Conservation (phyloP, 2,329 filamentous ascomycete genomes). For the Neobulgaria alba region DNA sequence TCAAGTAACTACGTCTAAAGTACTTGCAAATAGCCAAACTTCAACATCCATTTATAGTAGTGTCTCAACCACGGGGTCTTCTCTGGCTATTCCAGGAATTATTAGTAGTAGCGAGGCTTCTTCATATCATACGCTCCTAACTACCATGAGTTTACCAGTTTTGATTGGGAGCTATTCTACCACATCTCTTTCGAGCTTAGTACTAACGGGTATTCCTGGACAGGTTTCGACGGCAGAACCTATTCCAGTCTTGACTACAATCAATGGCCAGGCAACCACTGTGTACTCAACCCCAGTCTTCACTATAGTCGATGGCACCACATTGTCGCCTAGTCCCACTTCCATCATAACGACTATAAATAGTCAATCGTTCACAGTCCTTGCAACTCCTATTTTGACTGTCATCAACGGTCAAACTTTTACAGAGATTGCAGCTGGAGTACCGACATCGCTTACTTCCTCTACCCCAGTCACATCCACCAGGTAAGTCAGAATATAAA, state of each 20-base stretch:
- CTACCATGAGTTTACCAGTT: no score
- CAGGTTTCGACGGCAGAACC: neutral
- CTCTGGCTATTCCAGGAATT: no score
- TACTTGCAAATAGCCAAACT: no score
- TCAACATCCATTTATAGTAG: no score
- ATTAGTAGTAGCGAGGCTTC: neutral
- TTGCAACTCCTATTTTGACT: conserved; percentile 6
- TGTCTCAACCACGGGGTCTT: no score
- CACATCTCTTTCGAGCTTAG: no score
- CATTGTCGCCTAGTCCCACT: neutral
- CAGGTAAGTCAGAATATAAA: neutral
- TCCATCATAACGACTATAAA: conserved; percentile 2
- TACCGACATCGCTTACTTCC: neutral
- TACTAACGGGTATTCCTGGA: neutral
- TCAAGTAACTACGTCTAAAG: no score
- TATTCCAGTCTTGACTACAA: neutral
- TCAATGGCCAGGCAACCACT: neutral
- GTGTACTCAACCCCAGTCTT: neutral
- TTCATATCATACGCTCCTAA: no score
- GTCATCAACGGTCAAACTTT: conserved; percentile 7
- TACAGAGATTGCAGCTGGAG: neutral
- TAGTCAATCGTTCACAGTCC: conserved; percentile 4
- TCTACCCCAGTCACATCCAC: neutral
- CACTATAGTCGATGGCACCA: neutral
- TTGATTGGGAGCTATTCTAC: no score